Evolutionary conservation across 768 basidiomycete species (phyloP).

Genomic region (Tylopilus sp.): DNA sequence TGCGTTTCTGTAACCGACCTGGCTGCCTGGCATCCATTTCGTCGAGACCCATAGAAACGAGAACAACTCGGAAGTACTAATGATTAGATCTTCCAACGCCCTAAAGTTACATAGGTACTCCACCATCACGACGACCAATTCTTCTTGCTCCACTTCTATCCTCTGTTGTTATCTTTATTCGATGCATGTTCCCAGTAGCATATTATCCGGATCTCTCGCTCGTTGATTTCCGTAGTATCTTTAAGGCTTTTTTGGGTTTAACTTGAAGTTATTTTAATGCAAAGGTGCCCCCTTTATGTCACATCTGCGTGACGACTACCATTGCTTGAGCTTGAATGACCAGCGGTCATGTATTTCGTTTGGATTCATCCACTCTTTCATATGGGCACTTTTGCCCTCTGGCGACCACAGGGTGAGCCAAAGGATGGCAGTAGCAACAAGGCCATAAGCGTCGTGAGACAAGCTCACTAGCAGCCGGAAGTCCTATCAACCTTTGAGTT

Average conservation of each 20-base stretch:
- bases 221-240: conserved; percentile 8
- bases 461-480: background rate
- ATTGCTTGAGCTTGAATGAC: background rate
- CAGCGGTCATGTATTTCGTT: background rate
- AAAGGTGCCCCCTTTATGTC: background rate
- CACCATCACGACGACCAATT: background rate
- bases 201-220: conserved; percentile 8
- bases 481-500: background rate
- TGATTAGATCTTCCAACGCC: too few relatives aligned
- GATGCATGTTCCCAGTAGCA: background rate
- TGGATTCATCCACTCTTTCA: background rate
- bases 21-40: background rate
- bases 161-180: conserved; percentile 4
- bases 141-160: background rate
- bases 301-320: background rate
- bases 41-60: too few relatives aligned
- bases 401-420: background rate
- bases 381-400: background rate
- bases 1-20: background rate
- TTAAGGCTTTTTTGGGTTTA: background rate
- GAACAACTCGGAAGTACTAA: too few relatives aligned
- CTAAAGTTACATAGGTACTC: too few relatives aligned
- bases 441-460: background rate
- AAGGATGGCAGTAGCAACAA: background rate
- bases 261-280: background rate